Base-by-base conservation (phyloP, 176 grass and related monocot species). In the Rhynchospora pubera region DNA sequence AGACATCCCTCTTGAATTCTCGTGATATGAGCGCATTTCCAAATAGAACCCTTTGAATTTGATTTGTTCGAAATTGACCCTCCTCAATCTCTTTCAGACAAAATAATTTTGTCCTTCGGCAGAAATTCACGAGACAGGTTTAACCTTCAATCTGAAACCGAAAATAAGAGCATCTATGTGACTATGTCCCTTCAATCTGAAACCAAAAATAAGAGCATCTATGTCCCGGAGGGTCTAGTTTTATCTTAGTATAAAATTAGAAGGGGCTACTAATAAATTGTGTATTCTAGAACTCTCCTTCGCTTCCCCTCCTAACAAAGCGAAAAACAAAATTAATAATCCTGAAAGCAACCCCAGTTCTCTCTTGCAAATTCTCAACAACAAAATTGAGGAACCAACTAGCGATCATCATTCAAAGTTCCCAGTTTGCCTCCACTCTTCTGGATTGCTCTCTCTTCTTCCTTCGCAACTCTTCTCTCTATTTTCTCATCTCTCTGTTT, bases 371-470 rank as follows among this genome's bases (percentile, higher is more conserved):
- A 45, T 51, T 74, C 10, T 10, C 70, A 46, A 7, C 14, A 12
- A 51, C 64, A 74, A 73, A 23, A 50, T 13, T 51, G 52, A 74
- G 19, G 14, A 75, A 75, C 69, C 46, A 30, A 75, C 47, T 50
- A 16, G 71, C 53, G 71, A 75, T 51, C 9, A 2, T 53, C 23
- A 13, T 75, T 75, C 47, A 30, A 75, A 52, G 71, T 2, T 75
- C 47, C 71, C 71, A 53, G 22, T 53, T 75, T 75, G 8, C 71
- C 71, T 75, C 71, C 71, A 75, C 71, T 16, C 71, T 75, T 75
- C 71, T 75, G 43, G 71, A 53, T 75, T 26, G n/a, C 10, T 53
- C 71, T 52, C 71, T 52, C 10, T 10, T 75, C 47, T 75, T 75
- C 71, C 71, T 75, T 26, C 10, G 21, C 18, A 19, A 7, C 43